phyloP scores from a whole-genome alignment of 2,329 filamentous ascomycete species.

The Fusarium heterosporum region DNA sequence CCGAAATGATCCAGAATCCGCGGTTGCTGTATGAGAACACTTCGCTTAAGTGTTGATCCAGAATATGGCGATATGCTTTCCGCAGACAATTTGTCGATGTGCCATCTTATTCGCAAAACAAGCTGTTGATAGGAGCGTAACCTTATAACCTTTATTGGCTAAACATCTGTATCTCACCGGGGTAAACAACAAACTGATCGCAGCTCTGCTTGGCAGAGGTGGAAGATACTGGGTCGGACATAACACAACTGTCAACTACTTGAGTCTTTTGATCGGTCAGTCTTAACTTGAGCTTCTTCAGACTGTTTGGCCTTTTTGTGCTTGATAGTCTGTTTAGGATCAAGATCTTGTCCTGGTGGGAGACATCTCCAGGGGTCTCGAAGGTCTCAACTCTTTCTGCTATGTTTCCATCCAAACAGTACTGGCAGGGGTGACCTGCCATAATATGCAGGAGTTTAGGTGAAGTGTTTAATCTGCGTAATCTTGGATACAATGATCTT shows the following conservation, averaged over 20 bases:
- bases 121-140: slow-evolving; percentile 13
- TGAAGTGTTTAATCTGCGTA: not conserved
- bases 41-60: slow-evolving; percentile 24
- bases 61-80: slow-evolving; percentile 10
- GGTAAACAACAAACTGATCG: slow-evolving; percentile 29
- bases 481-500: not conserved
- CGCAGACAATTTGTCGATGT: not conserved
- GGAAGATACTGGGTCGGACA: slow-evolving; percentile 4
- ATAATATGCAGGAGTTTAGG: not conserved
- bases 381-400: not conserved
- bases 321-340: slow-evolving; percentile 23
- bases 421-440: not conserved
- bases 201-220: not conserved
- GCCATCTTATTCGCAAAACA: slow-evolving; percentile 7
- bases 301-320: slow-evolving; percentile 6
- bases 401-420: not conserved
- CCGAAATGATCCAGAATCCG: not conserved
- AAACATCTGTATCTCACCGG: slow-evolving; percentile 21
- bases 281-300: not conserved
- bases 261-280: not conserved
- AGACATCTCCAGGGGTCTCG: not conserved
- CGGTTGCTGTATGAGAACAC: not conserved
- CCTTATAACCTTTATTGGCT: slow-evolving; percentile 2
- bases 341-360: slow-evolving; percentile 16
- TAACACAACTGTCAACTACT: slow-evolving; percentile 23